Percentiles rank a stretch among this genome's conserved stretches.
These are phyloP conservation scores for Xylaria hypoxylon DNA, from an alignment of 2,329 filamentous ascomycete genomes.

Conservation along the genomic window DNA sequence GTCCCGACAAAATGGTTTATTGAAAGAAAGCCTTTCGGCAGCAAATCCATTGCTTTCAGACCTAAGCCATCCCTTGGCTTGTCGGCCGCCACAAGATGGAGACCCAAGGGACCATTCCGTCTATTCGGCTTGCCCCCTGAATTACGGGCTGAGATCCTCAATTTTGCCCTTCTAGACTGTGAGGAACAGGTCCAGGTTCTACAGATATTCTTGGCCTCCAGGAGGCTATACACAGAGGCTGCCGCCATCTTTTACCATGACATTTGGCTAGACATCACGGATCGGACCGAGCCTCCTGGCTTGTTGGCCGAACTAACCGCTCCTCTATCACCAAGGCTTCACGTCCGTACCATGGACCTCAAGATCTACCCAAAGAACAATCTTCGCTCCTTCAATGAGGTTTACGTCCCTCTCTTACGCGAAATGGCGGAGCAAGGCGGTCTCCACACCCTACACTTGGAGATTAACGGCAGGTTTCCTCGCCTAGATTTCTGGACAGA, in stretches of 20 bases:
- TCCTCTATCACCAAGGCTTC: constrained; percentile 42
- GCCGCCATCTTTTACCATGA: constrained; percentile 47
- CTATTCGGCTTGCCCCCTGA: constrained; percentile 49
- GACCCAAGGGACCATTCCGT: constrained; percentile 41
- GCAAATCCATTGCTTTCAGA: constrained; percentile 42
- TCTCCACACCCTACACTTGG: constrained; percentile 41
- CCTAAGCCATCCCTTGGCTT: constrained; percentile 31
- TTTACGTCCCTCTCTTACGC: constrained; percentile 40
- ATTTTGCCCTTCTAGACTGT: constrained; percentile 36
- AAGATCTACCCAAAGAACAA: constrained; percentile 43
- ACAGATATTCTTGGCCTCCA: constrained; percentile 43
- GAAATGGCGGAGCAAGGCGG: constrained; percentile 45
- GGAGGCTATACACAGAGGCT: constrained; percentile 44
- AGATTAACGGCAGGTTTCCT: constrained; percentile 44
- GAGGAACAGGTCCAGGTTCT: constrained; percentile 38
- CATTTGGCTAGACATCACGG: constrained; percentile 42
- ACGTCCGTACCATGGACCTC: constrained; percentile 45
- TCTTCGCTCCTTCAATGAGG: constrained; percentile 39
- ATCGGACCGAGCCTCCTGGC: constrained; percentile 33
- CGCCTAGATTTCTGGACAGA: constrained; percentile 45
- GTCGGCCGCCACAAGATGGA: constrained; percentile 30
- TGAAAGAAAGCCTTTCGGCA: constrained; percentile 34
- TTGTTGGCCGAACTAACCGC: constrained; percentile 41
- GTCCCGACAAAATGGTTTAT: constrained; percentile 19
- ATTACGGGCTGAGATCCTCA: constrained; percentile 44